phyloP scores from a whole-genome alignment of 371 early-diverging fungal species.

The Amoeboradix gromovi region DNA sequence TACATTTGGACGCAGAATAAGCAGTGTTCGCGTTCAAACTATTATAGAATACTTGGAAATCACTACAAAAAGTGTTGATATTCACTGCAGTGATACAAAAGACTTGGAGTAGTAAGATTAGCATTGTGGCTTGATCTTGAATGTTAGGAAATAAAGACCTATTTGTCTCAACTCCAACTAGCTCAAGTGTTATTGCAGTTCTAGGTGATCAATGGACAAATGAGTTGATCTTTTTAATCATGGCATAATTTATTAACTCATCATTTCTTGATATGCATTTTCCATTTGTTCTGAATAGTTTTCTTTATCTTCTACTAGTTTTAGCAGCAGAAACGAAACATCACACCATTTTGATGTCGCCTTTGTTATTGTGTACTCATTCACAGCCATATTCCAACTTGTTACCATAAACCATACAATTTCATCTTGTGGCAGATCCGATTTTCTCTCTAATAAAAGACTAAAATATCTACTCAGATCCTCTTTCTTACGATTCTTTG shows the following conservation, averaged over 20 bases:
- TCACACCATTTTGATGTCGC: neutral
- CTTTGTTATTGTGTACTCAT: neutral
- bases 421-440: neutral
- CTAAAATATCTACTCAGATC: no score
- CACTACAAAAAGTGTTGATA: neutral
- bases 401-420: neutral
- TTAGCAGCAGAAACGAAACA: neutral
- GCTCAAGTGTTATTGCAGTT: no score
- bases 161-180: no score
- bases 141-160: no score
- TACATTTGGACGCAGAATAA: neutral
- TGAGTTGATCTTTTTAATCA: no score
- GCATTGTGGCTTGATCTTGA: no score
- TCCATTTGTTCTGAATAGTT: neutral
- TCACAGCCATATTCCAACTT: neutral
- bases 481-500: no score
- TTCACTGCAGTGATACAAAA: neutral
- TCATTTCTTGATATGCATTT: neutral
- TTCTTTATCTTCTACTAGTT: neutral
- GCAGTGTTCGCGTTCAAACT: neutral
- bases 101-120: neutral
- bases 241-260: no score
- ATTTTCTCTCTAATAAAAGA: no score
- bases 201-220: no score
- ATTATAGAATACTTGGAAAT: neutral